Evolutionary conservation across 495 filamentous ascomycete genomes (phyloP).

Genomic region (Evernia prunastri): DNA sequence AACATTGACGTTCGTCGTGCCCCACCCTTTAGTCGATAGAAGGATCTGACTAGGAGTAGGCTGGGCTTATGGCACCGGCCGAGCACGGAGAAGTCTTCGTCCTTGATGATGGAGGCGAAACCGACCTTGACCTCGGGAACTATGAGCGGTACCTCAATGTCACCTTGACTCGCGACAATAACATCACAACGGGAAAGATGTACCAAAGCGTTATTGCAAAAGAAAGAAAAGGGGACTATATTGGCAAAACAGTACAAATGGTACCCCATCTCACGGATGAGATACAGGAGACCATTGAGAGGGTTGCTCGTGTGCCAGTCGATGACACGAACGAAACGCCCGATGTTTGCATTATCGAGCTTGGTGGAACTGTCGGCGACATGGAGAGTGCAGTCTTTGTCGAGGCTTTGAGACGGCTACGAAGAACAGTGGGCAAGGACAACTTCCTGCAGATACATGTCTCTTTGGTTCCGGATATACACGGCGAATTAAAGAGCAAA

Average conservation of each 20-base stretch:
- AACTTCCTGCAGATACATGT: slow-evolving; percentile 88
- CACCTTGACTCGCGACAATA: slow-evolving; percentile 70
- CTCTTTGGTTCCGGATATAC: slow-evolving; percentile 64
- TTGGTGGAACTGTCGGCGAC: slow-evolving; percentile 79
- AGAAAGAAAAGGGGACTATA: slow-evolving; percentile 76
- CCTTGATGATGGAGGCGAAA: slow-evolving; percentile 69
- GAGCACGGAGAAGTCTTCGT: slow-evolving; percentile 69
- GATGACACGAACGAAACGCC: slow-evolving; percentile 77
- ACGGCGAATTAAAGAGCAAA: slow-evolving; percentile 94
- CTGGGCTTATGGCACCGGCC: slow-evolving; percentile 69
- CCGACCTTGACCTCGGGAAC: slow-evolving; percentile 91
- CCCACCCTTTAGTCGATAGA: background rate
- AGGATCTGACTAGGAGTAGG: slow-evolving; percentile 29
- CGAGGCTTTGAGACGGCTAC: slow-evolving; percentile 75
- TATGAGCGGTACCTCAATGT: slow-evolving; percentile 80
- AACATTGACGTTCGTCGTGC: slow-evolving; percentile 54
- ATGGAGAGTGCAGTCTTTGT: slow-evolving; percentile 89
- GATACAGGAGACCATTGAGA: slow-evolving; percentile 88
- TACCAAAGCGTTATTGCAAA: slow-evolving; percentile 79
- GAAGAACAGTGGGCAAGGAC: slow-evolving; percentile 56
- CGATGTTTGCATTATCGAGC: slow-evolving; percentile 75
- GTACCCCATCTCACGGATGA: slow-evolving; percentile 87
- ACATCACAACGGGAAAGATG: slow-evolving; percentile 95
- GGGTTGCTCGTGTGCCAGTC: slow-evolving; percentile 78
- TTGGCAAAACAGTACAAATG: slow-evolving; percentile 88